A percentile compares a stretch with the other conserved stretches of the same genome.
These are phyloP conservation scores for Rubia peregrina DNA, from an alignment of 305 asterid genomes.

Conservation along the genomic window DNA sequence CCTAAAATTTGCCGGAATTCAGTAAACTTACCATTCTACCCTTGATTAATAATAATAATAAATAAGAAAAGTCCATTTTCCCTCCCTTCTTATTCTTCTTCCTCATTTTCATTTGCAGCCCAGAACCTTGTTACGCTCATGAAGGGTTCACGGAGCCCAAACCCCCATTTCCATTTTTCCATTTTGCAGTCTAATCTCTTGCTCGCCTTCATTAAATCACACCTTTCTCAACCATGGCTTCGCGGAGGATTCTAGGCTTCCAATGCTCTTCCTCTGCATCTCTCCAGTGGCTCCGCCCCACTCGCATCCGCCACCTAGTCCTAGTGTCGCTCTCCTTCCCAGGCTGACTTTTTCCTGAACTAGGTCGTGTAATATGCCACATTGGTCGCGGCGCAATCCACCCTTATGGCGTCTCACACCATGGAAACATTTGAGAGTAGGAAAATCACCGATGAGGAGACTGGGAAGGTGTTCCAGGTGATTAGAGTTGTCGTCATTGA, in stretches of 20 bases:
- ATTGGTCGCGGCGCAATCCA: constrained; percentile 45
- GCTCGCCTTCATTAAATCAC: constrained; percentile 27
- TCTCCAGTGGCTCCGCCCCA: constrained; percentile 32
- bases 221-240: constrained; percentile 54
- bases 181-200: no score
- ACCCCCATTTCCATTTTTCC: no score
- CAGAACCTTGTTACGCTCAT: no score
- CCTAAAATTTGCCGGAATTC: no score
- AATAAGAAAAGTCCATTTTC: no score
- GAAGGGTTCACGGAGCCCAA: no score
- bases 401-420: constrained; percentile 24
- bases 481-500: constrained; percentile 88
- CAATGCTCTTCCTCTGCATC: constrained; percentile 61
- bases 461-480: constrained; percentile 84
- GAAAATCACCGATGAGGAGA: constrained; percentile 71
- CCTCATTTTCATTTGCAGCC: no score
- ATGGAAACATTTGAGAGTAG: constrained; percentile 29
- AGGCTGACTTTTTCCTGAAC: constrained; percentile 58
- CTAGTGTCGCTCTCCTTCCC: constrained; percentile 26
- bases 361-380: constrained; percentile 71
- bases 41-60: no score
- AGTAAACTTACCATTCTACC: no score
- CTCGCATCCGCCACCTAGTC: constrained; percentile 38
- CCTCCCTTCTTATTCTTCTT: no score
- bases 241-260: constrained; percentile 86